Conservation (phyloP, 1,139 yeast species). For the Hyphopichia pseudoburtonii region DNA sequence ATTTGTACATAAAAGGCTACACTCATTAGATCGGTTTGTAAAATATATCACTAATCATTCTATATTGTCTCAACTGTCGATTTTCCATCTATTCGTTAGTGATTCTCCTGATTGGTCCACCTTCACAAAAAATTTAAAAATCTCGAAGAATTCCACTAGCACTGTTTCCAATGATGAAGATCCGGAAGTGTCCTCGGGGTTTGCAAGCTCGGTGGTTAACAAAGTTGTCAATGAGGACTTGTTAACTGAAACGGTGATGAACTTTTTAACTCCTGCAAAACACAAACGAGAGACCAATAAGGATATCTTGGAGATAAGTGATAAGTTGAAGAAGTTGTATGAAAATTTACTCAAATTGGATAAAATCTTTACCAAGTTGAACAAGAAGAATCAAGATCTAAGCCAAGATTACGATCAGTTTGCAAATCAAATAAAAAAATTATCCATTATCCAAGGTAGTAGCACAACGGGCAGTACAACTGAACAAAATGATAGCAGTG, state of each 20-base stretch:
- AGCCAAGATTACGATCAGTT: slow-evolving; percentile 73
- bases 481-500: not conserved
- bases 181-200: slow-evolving; percentile 20
- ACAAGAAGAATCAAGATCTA: slow-evolving; percentile 71
- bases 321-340: slow-evolving; percentile 77
- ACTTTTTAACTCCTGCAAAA: slow-evolving; percentile 78
- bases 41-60: slow-evolving; percentile 76
- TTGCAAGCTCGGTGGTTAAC: slow-evolving; percentile 31
- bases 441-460: slow-evolving; percentile 48
- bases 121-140: slow-evolving; percentile 63
- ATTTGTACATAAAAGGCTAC: slow-evolving; percentile 82
- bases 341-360: slow-evolving; percentile 81
- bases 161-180: slow-evolving; percentile 14
- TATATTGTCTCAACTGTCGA: slow-evolving; percentile 63
- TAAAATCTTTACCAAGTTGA: slow-evolving; percentile 69
- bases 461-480: not conserved
- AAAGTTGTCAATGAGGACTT: slow-evolving; percentile 58
- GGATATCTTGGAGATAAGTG: slow-evolving; percentile 82
- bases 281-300: slow-evolving; percentile 67
- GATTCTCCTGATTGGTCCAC: slow-evolving; percentile 85
- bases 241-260: slow-evolving; percentile 83
- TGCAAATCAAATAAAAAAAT: slow-evolving; percentile 64
- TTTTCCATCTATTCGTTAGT: slow-evolving; percentile 69
- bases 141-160: slow-evolving; percentile 24
- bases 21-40: slow-evolving; percentile 76